phyloP scores from a whole-genome alignment of 164 flowering plant genomes.

The Sedum album region DNA sequence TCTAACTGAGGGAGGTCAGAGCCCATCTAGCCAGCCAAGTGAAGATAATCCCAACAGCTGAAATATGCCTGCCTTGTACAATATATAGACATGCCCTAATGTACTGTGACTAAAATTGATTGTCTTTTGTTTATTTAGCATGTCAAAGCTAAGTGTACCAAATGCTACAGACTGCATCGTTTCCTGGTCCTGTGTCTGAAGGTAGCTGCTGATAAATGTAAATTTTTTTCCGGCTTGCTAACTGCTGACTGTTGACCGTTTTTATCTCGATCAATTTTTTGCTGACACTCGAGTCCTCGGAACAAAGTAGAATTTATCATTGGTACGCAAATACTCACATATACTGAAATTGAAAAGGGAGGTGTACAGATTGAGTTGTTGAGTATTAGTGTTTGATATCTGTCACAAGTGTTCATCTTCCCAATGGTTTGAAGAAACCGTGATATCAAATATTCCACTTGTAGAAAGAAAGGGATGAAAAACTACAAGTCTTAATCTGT shows the following conservation, averaged over 20 bases:
- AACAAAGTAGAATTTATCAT: too few relatives aligned
- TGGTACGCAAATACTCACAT: too few relatives aligned
- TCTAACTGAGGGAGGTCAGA: neutral
- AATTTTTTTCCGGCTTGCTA: neutral
- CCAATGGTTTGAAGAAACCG: neutral
- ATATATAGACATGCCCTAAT: neutral
- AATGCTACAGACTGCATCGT: neutral
- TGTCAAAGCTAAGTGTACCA: neutral
- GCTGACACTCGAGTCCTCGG: too few relatives aligned
- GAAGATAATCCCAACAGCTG: neutral
- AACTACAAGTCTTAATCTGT: neutral
- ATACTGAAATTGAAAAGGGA: neutral
- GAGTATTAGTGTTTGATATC: neutral
- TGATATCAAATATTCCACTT: neutral
- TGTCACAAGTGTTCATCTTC: neutral
- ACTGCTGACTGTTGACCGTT: neutral
- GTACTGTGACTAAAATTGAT: neutral
- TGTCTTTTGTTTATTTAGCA: neutral
- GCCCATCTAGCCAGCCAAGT: neutral
- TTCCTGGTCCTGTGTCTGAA: neutral
- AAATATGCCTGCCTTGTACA: neutral
- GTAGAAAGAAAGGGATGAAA: neutral
- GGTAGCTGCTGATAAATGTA: neutral
- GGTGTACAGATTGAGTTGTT: neutral
- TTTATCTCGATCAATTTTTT: too few relatives aligned